phyloP scores from a whole-genome alignment of 345 rosid species.

The Turritis glabra region DNA sequence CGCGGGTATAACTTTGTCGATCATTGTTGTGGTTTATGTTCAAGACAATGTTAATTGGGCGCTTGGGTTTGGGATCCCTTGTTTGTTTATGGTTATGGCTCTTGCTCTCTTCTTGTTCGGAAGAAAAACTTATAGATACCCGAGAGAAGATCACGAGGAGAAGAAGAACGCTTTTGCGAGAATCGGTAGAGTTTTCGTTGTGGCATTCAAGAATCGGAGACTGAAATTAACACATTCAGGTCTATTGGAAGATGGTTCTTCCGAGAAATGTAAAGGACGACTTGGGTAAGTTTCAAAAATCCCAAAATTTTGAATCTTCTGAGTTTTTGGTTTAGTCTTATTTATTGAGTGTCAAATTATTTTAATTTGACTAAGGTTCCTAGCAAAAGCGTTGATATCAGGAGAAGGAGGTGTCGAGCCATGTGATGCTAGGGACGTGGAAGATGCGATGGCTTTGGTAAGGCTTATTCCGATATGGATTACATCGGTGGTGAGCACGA shows the following conservation, averaged over 20 bases:
- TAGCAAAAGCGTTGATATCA: conserved; percentile 48
- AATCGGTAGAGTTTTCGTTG: conserved; percentile 33
- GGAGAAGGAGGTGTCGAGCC: conserved; percentile 41
- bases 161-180: conserved; percentile 26
- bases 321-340: background rate
- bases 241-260: conserved; percentile 11
- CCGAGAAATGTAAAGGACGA: background rate
- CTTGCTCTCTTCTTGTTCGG: conserved; percentile 39
- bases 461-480: conserved; percentile 84
- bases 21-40: conserved; percentile 32
- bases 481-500: conserved; percentile 62
- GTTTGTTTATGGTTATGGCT: conserved; percentile 38
- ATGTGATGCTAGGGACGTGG: conserved; percentile 69
- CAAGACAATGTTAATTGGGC: conserved; percentile 38
- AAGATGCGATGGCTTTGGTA: conserved; percentile 70
- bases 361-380: conserved; percentile 39
- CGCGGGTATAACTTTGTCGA: conserved; percentile 28
- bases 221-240: background rate
- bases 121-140: conserved; percentile 26
- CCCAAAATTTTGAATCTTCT: background rate
- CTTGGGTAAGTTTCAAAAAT: conserved; percentile 12
- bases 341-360: background rate
- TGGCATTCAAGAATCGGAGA: conserved; percentile 34
- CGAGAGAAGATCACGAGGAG: background rate
- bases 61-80: conserved; percentile 42